Conservation (phyloP, 129 eudicot genomes). For the Apium graveolens region DNA sequence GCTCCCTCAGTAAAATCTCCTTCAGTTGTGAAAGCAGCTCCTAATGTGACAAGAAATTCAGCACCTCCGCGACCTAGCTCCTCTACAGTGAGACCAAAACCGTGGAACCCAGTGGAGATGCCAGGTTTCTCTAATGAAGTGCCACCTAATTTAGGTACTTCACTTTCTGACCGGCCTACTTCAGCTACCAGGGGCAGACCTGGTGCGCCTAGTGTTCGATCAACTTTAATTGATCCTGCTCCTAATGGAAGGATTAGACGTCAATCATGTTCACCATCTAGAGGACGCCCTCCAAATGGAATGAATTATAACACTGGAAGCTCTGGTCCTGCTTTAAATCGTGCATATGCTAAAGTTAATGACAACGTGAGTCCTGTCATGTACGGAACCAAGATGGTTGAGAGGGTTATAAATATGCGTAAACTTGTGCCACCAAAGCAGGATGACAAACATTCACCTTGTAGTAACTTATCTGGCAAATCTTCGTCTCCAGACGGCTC, state of each 20-base stretch:
- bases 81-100: slow-evolving; percentile 60
- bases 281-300: slow-evolving; percentile 79
- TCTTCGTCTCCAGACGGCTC: slow-evolving; percentile 79
- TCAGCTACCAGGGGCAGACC: slow-evolving; percentile 78
- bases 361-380: slow-evolving; percentile 67
- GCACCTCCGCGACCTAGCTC: slow-evolving; percentile 51
- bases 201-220: slow-evolving; percentile 71
- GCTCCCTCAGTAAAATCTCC: no score
- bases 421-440: slow-evolving; percentile 77
- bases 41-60: slow-evolving; percentile 32
- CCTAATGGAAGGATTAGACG: slow-evolving; percentile 68
- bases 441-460: slow-evolving; percentile 79
- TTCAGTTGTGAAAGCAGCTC: slow-evolving; percentile 25
- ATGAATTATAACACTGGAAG: slow-evolving; percentile 53
- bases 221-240: slow-evolving; percentile 73
- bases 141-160: slow-evolving; percentile 84
- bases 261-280: slow-evolving; percentile 89
- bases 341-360: slow-evolving; percentile 73
- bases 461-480: slow-evolving; percentile 67
- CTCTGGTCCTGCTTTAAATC: slow-evolving; percentile 75
- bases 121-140: slow-evolving; percentile 86
- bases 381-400: slow-evolving; percentile 86
- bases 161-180: slow-evolving; percentile 69
- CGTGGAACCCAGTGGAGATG: slow-evolving; percentile 94
- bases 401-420: slow-evolving; percentile 82